Conservation (phyloP, 192 early-diverging fungal genomes). For the Coemansia javaensis region DNA sequence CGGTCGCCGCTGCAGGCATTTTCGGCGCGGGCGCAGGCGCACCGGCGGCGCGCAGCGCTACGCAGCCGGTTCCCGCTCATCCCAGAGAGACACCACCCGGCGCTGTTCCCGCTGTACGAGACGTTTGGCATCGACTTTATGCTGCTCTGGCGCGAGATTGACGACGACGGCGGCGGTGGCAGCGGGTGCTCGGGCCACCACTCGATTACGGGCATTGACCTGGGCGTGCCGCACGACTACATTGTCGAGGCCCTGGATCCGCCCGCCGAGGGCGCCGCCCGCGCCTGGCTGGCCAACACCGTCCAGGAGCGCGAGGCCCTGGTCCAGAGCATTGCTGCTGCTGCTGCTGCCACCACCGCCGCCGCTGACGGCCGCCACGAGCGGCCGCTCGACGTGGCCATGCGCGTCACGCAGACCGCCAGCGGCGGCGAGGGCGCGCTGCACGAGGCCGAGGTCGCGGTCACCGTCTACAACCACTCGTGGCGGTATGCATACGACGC, state of each 20-base stretch:
- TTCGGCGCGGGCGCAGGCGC: conserved; percentile 64
- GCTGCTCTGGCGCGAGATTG: conserved; percentile 68
- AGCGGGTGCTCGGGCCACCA: conserved; percentile 65
- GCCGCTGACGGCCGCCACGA: conserved; percentile 11
- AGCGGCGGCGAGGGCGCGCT: neutral
- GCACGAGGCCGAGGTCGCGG: conserved; percentile 12
- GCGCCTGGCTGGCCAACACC: conserved; percentile 38
- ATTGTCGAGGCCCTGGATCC: conserved; percentile 52
- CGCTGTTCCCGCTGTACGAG: conserved; percentile 79
- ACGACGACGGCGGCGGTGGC: conserved; percentile 18
- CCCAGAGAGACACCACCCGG: conserved; percentile 49
- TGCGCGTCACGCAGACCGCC: conserved; percentile 2
- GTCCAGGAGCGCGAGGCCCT: conserved; percentile 35
- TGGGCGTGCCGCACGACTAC: conserved; percentile 71
- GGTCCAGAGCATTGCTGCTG: conserved; percentile 37
- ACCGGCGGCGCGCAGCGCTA: conserved; percentile 66
- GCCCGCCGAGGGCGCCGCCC: conserved; percentile 46
- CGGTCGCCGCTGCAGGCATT: conserved; percentile 59
- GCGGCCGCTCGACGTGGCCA: conserved; percentile 28
- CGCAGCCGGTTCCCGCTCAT: conserved; percentile 64
- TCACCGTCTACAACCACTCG: conserved; percentile 42
- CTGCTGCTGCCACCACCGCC: conserved; percentile 1
- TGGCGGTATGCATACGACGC: conserved; percentile 34
- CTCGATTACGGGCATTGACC: conserved; percentile 87
- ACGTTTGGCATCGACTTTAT: conserved; percentile 84